phyloP scores from a whole-genome alignment of 352 stramenopile species.

The Globisporangium uncinulatum region DNA sequence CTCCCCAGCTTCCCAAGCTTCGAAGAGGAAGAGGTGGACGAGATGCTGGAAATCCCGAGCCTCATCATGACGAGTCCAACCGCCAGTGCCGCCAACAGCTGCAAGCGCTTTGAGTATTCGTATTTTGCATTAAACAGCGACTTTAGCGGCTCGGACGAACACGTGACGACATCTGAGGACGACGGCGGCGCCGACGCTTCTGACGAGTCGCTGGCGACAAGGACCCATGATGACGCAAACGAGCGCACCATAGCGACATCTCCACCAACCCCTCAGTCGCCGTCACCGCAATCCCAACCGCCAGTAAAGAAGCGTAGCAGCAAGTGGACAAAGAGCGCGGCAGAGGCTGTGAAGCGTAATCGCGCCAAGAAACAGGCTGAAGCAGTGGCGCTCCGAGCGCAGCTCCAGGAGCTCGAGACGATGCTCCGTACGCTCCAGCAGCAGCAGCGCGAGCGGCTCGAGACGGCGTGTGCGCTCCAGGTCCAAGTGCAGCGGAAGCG shows the following conservation, averaged over 20 bases:
- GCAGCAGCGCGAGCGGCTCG: neutral
- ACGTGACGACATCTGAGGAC: neutral
- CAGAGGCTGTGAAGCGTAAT: neutral
- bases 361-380: constrained; percentile 3
- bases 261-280: too few relatives aligned
- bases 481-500: neutral
- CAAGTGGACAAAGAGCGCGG: neutral
- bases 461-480: neutral
- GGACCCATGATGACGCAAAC: too few relatives aligned
- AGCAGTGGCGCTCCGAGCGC: neutral
- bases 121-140: too few relatives aligned
- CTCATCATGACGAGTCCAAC: neutral
- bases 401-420: constrained; percentile 2
- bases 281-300: neutral
- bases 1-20: too few relatives aligned
- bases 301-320: neutral
- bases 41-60: neutral
- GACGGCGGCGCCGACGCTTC: neutral
- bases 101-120: too few relatives aligned
- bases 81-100: too few relatives aligned
- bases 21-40: neutral
- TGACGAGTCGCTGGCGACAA: neutral
- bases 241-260: neutral
- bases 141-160: neutral
- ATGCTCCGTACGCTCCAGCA: neutral